Conservation (phyloP, 257 asterid species). For the Henckelia pumila region DNA sequence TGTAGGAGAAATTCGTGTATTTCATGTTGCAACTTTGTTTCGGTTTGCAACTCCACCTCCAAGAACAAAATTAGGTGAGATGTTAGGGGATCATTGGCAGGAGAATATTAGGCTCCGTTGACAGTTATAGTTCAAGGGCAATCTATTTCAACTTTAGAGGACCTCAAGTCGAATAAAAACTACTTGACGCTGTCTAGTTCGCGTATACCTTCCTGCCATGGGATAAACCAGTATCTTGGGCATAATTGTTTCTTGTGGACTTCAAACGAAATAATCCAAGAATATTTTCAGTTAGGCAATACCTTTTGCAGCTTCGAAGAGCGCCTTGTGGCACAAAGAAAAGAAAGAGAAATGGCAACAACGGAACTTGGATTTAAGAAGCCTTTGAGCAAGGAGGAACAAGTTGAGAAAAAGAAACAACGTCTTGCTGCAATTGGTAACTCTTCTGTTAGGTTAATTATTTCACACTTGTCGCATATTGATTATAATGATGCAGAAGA, state of each 20-base stretch:
- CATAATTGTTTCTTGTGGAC: background rate
- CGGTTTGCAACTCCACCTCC: background rate
- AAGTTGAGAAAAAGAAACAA: conserved; percentile 68
- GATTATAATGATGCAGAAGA: background rate
- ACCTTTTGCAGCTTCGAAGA: conserved; percentile 69
- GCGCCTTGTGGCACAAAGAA: conserved; percentile 82
- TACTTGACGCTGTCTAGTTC: background rate
- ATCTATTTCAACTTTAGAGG: background rate
- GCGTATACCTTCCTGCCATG: conserved; percentile 1
- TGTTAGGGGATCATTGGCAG: background rate
- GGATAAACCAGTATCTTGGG: background rate
- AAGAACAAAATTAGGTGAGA: background rate
- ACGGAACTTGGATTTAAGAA: conserved; percentile 81
- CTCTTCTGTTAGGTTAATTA: conserved; percentile 15
- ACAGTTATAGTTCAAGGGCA: background rate
- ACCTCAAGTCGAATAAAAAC: background rate
- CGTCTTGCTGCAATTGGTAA: conserved; percentile 95
- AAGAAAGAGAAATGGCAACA: conserved; percentile 67
- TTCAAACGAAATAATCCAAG: background rate
- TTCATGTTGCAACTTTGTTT: background rate
- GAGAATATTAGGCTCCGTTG: background rate
- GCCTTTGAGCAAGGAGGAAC: conserved; percentile 78
- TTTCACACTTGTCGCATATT: conserved; percentile 1
- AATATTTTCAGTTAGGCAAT: background rate
- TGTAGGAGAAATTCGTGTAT: background rate